Evolutionary conservation across 805 yeast species (phyloP).

Genomic region (Metschnikowia bowlesiae): DNA sequence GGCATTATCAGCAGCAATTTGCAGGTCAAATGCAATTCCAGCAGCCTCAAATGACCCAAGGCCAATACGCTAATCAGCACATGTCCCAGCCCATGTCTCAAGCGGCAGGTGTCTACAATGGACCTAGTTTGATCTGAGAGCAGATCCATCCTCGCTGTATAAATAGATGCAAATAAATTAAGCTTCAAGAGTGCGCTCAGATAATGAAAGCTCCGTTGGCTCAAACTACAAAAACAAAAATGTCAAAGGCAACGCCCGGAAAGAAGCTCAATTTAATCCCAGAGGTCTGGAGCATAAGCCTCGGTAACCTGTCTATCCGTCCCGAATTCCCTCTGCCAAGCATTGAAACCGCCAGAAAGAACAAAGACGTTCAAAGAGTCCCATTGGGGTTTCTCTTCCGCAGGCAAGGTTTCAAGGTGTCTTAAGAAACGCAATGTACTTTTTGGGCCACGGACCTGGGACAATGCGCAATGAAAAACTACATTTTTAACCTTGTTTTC

Average conservation of each 20-base stretch:
- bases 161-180: background rate
- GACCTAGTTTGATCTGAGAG: slow-evolving; percentile 22
- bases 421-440: slow-evolving; percentile 64
- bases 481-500: slow-evolving; percentile 43
- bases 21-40: slow-evolving; percentile 4
- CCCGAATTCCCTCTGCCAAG: slow-evolving; percentile 80
- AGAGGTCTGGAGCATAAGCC: slow-evolving; percentile 32
- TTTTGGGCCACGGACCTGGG: slow-evolving; percentile 90
- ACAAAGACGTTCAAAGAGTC: slow-evolving; percentile 57
- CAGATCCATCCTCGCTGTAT: background rate
- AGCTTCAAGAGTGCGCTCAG: background rate
- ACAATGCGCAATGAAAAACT: slow-evolving; percentile 86
- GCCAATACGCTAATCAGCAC: background rate
- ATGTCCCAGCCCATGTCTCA: slow-evolving; percentile 6
- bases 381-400: slow-evolving; percentile 19
- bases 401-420: slow-evolving; percentile 33
- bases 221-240: no score
- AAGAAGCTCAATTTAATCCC: slow-evolving; percentile 20
- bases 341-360: slow-evolving; percentile 76
- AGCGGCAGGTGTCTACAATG: slow-evolving; percentile 15
- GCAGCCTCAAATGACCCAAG: slow-evolving; percentile 4
- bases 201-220: no score
- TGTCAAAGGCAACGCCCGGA: no score
- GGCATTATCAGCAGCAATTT: slow-evolving; percentile 8
- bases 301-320: slow-evolving; percentile 60